phyloP scores from a whole-genome alignment of 2,329 filamentous ascomycete species.

The Trichoderma polysporum region DNA sequence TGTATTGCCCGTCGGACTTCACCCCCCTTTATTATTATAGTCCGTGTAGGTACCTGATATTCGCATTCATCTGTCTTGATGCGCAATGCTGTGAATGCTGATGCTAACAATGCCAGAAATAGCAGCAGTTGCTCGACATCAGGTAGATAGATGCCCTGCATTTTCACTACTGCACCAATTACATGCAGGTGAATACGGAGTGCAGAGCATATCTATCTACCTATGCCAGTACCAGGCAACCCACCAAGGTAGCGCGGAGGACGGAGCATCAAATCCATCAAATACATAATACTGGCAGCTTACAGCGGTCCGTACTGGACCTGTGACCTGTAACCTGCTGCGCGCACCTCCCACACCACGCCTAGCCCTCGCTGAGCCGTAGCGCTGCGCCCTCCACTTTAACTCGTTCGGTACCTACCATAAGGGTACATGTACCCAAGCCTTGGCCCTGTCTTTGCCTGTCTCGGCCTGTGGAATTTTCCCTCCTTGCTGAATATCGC shows the following conservation, averaged over 20 bases:
- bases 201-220: no score
- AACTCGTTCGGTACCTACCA: conserved; percentile 14
- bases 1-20: not conserved
- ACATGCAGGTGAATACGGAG: no score
- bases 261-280: no score
- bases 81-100: not conserved
- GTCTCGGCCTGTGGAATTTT: conserved; percentile 20
- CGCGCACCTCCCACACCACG: not conserved
- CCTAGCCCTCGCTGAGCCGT: conserved; percentile 16
- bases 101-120: no score
- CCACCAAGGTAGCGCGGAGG: no score
- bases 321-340: conserved; percentile 12
- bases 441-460: conserved; percentile 7
- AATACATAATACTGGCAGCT: not conserved
- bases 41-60: no score
- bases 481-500: conserved; percentile 18
- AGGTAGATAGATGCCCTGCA: not conserved
- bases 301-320: not conserved
- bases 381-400: conserved; percentile 17
- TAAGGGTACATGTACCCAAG: not conserved
- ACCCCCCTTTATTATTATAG: not conserved
- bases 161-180: no score
- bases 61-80: not conserved
- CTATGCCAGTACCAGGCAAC: no score
- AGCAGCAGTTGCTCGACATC: not conserved